These are phyloP conservation scores for Paracamarosporium sp. DNA, from an alignment of 2,329 filamentous ascomycete species.

Conservation along the genomic window DNA sequence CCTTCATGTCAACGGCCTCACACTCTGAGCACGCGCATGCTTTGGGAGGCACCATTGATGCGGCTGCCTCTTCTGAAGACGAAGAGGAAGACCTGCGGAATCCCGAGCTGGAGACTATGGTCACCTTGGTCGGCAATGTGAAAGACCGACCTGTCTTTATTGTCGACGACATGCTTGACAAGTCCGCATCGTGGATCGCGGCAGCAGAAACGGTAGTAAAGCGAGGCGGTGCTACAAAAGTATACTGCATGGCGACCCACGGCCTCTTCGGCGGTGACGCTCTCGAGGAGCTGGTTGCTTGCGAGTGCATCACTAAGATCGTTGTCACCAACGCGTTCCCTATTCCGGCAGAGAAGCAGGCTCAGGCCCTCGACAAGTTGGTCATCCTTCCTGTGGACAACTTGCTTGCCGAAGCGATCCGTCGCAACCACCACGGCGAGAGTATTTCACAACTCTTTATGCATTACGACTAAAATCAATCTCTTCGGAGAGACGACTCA, in stretches of 20 bases:
- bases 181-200: slow-evolving; percentile 94
- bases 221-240: slow-evolving; percentile 86
- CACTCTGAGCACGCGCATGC: slow-evolving; percentile 66
- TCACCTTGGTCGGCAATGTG: slow-evolving; percentile 96
- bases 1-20: slow-evolving; percentile 80
- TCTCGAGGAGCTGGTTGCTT: slow-evolving; percentile 86
- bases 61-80: slow-evolving; percentile 82
- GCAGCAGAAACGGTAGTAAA: slow-evolving; percentile 97
- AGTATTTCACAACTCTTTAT: slow-evolving; percentile 66
- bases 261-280: slow-evolving; percentile 91
- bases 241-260: slow-evolving; percentile 97
- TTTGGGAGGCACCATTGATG: slow-evolving; percentile 84
- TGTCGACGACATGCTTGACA: slow-evolving; percentile 99
- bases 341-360: slow-evolving; percentile 76
- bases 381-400: slow-evolving; percentile 88
- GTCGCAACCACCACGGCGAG: slow-evolving; percentile 96
- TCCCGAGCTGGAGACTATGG: slow-evolving; percentile 86
- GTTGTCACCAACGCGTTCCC: slow-evolving; percentile 98
- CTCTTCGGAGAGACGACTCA: background rate
- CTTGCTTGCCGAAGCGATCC: slow-evolving; percentile 88
- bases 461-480: slow-evolving; percentile 45
- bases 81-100: slow-evolving; percentile 90
- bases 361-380: slow-evolving; percentile 75
- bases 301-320: slow-evolving; percentile 91
- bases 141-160: slow-evolving; percentile 88